These are phyloP conservation scores for Uronychia setigera DNA, from an alignment of 73 alveolate species.

Conservation along the genomic window DNA sequence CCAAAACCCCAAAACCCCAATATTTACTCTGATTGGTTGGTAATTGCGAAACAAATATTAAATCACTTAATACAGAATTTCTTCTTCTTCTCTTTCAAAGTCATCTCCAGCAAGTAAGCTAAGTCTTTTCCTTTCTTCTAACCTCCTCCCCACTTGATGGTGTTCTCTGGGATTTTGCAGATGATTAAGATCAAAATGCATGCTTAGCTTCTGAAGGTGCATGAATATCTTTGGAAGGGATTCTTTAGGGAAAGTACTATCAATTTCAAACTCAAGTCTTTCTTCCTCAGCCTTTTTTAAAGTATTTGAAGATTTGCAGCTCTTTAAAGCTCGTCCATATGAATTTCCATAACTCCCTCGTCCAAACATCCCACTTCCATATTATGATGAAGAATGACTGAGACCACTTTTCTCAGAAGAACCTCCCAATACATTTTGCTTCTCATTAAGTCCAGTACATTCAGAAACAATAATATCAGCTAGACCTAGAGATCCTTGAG, in stretches of 20 bases:
- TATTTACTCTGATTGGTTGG: no score
- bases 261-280: background rate
- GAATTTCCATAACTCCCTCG: no score
- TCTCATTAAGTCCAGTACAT: background rate
- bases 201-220: background rate
- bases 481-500: background rate
- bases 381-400: no score
- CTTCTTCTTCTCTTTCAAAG: no score
- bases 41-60: no score
- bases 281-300: background rate
- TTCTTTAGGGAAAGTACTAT: background rate
- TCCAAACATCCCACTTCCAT: no score
- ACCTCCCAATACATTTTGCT: background rate
- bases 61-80: no score
- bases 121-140: no score
- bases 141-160: no score
- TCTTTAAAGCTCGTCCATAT: background rate
- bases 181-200: background rate
- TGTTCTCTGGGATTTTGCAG: no score
- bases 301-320: background rate
- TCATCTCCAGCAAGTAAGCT: no score
- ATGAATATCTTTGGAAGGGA: background rate
- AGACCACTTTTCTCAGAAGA: background rate
- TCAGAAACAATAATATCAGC: background rate
- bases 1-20: no score